Evolutionary conservation across 2,329 filamentous ascomycete genomes (phyloP), one percentile per base, ranked within the genome.

Genomic region (Fusarium subtropicale): DNA sequence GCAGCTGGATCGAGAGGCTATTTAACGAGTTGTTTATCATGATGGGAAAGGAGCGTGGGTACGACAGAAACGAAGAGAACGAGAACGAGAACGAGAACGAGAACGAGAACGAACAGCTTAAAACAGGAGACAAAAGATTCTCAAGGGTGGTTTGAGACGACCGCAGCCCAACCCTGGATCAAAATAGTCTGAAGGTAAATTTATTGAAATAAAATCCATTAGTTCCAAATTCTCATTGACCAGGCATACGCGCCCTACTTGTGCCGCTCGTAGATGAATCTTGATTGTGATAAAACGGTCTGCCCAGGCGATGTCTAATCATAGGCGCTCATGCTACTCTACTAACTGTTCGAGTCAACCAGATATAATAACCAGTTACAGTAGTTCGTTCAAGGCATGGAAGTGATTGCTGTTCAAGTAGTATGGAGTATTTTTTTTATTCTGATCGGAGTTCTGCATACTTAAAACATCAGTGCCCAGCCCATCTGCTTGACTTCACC

Each of bases 151-250:
- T 52, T 60, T 68, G 58, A 45, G 31, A 41, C 26, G 41, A 26
- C 33, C 18, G 42, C 41, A 39, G 36, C 50, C 55, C 46, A 34
- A 36, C 45, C 55, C 46, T 46, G 47, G 24, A 59, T 36, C 38
- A 51, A 55, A 45, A 48, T 56, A 64, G 63, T 54, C 38, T 20
- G 55, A 58, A 68, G 55, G 54, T 46, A 56, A 64, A 68, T 39
- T 51, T 39, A 39, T 22, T 28, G 31, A 65, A 68, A 64, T 60
- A 56, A 66, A 60, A 52, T 41, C 28, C 12, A 62, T 34, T 64
- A 67, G 57, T 67, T 67, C 56, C 46, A 52, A 46, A 11, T 20
- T 15, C 44, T 30, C 8, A 12, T 16, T 20, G 4, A 6, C 20
- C 20, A 4, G 30, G 11, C n/a, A 20, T n/a, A 13, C 6, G 20